phyloP scores from a whole-genome alignment of 2,329 filamentous ascomycete genomes.

The Atkinsonella hypoxylon region DNA sequence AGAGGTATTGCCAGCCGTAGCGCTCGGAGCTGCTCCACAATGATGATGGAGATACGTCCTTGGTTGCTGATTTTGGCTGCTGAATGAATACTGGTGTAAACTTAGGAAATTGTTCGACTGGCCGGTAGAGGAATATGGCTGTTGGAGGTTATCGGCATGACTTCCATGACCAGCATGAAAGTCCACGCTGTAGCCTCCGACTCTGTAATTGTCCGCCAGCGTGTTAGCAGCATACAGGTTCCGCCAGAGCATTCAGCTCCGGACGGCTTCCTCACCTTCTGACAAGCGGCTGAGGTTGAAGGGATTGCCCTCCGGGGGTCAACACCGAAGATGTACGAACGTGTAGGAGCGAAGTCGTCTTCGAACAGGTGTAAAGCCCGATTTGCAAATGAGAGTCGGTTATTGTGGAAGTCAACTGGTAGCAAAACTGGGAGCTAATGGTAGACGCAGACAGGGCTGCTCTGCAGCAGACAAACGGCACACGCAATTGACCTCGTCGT shows the following conservation, averaged over 20 bases:
- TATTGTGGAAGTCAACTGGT: slow-evolving; percentile 5
- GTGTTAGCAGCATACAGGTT: slow-evolving; percentile 60
- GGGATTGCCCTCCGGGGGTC: slow-evolving; percentile 43
- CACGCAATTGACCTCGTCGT: background rate
- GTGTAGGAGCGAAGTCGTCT: background rate
- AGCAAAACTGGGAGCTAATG: background rate
- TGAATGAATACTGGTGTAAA: slow-evolving; percentile 8
- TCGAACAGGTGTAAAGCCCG: background rate
- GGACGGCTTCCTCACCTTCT: slow-evolving; percentile 55
- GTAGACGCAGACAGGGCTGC: background rate
- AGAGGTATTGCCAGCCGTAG: slow-evolving; percentile 34
- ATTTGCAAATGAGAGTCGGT: slow-evolving; percentile 1
- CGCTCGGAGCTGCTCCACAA: slow-evolving; percentile 19
- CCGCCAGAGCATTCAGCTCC: slow-evolving; percentile 67
- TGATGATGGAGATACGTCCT: slow-evolving; percentile 34
- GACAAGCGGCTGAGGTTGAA: slow-evolving; percentile 44
- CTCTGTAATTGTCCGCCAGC: slow-evolving; percentile 64
- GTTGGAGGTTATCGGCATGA: slow-evolving; percentile 50
- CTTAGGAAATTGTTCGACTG: slow-evolving; percentile 15
- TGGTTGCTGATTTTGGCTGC: slow-evolving; percentile 16
- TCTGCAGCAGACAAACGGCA: too few species aligned
- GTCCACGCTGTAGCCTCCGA: slow-evolving; percentile 63
- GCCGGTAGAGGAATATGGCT: slow-evolving; percentile 44
- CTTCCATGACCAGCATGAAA: slow-evolving; percentile 53
- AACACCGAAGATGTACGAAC: slow-evolving; percentile 18